Conservation (phyloP, 1,139 yeast species). For the Geotrichum restrictum region DNA sequence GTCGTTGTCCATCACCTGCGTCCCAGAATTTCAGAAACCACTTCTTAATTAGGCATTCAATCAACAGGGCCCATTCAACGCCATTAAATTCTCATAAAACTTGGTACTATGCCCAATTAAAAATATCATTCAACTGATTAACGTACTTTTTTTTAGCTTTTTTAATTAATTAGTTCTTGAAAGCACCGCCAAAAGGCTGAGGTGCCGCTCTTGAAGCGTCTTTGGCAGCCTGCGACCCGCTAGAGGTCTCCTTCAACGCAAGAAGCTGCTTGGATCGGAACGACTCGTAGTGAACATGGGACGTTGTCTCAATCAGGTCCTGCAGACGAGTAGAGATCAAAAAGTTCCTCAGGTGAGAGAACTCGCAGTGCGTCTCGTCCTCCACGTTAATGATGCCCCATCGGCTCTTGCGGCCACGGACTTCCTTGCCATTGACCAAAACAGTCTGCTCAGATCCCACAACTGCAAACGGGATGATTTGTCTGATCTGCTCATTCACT, state of each 20-base stretch:
- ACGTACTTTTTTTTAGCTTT: too few species aligned
- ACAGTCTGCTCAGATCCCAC: conserved; percentile 87
- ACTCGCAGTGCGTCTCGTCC: conserved; percentile 92
- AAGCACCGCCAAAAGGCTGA: not conserved
- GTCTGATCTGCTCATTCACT: conserved; percentile 47
- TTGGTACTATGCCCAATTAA: too few species aligned
- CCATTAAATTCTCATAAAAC: too few species aligned
- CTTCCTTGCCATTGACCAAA: conserved; percentile 61
- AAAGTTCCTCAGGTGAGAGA: conserved; percentile 87
- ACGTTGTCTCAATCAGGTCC: conserved; percentile 90
- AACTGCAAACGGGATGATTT: conserved; percentile 79
- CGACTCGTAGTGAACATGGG: conserved; percentile 83
- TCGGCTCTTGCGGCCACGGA: conserved; percentile 85
- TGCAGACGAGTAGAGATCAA: conserved; percentile 92
- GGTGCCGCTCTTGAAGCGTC: not conserved
- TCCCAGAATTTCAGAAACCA: too few species aligned
- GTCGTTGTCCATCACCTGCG: too few species aligned
- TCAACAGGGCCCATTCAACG: too few species aligned
- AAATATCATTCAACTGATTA: too few species aligned
- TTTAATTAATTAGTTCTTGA: not conserved
- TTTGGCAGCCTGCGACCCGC: conserved; percentile 6
- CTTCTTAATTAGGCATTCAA: too few species aligned
- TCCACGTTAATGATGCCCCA: conserved; percentile 90
- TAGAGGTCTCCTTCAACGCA: conserved; percentile 85
- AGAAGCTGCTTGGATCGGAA: conserved; percentile 92